These are phyloP conservation scores for Pterothamnion heteromorphum DNA, from an alignment of 31 red algal species.

Conservation along the genomic window DNA sequence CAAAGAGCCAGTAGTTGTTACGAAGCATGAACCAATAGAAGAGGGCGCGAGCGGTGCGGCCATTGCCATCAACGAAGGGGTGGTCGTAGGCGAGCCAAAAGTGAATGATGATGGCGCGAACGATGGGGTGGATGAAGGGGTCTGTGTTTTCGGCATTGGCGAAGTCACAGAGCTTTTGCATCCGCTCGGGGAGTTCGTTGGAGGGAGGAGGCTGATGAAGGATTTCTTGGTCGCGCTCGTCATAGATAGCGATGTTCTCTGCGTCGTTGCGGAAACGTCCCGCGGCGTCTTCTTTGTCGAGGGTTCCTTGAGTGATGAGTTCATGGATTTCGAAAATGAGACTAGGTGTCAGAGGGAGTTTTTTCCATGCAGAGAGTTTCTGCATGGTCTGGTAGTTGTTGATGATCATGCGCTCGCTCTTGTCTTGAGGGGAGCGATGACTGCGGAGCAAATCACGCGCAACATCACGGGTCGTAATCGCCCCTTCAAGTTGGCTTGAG, in stretches of 20 bases:
- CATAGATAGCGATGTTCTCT: neutral
- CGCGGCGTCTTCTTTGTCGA: neutral
- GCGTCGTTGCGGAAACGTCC: neutral
- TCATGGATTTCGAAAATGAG: neutral
- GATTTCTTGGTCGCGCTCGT: neutral
- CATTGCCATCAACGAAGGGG: neutral
- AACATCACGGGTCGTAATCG: neutral
- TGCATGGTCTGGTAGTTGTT: neutral
- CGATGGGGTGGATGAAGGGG: neutral
- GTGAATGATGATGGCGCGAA: neutral
- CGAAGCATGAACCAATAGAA: neutral
- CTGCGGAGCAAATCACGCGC: neutral
- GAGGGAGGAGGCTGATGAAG: neutral
- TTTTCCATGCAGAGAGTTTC: neutral
- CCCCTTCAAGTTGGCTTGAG: neutral
- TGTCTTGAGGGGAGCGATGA: neutral
- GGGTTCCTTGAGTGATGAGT: neutral
- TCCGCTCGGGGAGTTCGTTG: neutral
- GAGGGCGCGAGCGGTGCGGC: neutral
- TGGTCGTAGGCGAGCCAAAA: neutral
- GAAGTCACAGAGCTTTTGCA: neutral
- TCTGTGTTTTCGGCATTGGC: neutral
- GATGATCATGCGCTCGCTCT: neutral
- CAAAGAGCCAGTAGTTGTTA: neutral
- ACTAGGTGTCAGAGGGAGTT: neutral